Evolutionary conservation across 1,284 basidiomycete genomes (phyloP).

Genomic region (Pascua sp.): DNA sequence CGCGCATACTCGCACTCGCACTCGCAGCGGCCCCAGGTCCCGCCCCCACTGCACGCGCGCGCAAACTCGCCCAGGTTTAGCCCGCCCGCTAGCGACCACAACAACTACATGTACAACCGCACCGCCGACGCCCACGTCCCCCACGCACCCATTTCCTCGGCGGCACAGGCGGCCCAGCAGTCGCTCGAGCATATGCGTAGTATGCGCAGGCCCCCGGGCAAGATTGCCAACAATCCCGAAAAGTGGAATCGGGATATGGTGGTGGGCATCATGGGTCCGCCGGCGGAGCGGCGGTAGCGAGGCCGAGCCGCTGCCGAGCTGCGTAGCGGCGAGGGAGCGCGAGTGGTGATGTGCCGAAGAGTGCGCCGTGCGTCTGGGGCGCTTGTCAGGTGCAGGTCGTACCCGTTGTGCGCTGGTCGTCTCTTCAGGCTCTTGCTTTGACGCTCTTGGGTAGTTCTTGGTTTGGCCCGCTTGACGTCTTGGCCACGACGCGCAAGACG

Average conservation of each 20-base stretch:
- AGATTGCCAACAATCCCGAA: conserved; percentile 33
- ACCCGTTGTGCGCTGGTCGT: too few relatives aligned
- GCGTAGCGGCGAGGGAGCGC: too few relatives aligned
- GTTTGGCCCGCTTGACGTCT: background rate
- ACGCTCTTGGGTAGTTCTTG: too few relatives aligned
- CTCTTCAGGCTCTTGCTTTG: too few relatives aligned
- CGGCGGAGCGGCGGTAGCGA: conserved; percentile 23
- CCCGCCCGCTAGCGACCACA: background rate
- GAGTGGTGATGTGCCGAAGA: background rate
- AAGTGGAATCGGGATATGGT: conserved; percentile 45
- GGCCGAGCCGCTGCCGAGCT: background rate
- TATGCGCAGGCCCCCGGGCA: background rate
- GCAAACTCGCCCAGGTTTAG: background rate
- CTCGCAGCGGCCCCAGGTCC: background rate
- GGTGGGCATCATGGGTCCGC: conserved; percentile 43
- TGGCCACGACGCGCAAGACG: background rate
- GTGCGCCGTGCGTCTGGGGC: too few relatives aligned
- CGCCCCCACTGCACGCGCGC: background rate
- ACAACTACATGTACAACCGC: background rate
- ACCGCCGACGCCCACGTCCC: background rate
- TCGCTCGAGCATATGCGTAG: background rate
- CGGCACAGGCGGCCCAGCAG: conserved; percentile 2
- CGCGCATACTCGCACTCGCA: too few relatives aligned
- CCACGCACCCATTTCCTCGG: background rate
- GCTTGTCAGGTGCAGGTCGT: too few relatives aligned